Conservation (phyloP, 2,329 filamentous ascomycete species). For the Trichoderma cornu-damae region DNA sequence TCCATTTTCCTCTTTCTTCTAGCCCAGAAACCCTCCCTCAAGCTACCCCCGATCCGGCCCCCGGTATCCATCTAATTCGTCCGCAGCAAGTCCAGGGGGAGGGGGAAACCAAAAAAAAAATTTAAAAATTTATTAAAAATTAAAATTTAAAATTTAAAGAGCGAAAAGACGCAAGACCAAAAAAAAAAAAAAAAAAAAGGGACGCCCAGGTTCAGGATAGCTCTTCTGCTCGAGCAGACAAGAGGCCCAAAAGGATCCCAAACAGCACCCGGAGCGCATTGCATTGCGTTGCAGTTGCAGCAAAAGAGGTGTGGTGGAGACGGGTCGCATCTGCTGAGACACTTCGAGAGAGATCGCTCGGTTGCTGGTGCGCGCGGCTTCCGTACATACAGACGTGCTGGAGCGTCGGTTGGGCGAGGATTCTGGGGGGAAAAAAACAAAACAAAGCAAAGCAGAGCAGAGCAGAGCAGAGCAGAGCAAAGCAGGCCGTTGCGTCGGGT, state of each 20-base stretch:
- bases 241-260: neutral
- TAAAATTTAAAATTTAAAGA: neutral
- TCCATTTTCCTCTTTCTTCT: too few species aligned
- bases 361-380: neutral
- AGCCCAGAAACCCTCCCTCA: conserved; percentile 2
- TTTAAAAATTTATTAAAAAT: too few species aligned
- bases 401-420: too few species aligned
- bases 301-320: conserved; percentile 16
- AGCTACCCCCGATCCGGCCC: neutral
- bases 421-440: neutral
- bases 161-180: neutral
- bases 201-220: neutral
- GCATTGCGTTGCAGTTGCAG: conserved; percentile 1
- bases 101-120: too few species aligned
- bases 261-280: neutral
- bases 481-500: too few species aligned
- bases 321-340: conserved; percentile 8
- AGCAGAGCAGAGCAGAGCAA: too few species aligned
- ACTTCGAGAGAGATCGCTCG: neutral
- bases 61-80: conserved; percentile 17
- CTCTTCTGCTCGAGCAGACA: neutral
- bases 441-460: too few species aligned
- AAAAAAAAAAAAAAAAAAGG: neutral
- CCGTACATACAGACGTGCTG: too few species aligned
- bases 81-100: conserved; percentile 12